phyloP scores from a whole-genome alignment of 805 yeast species.

The Scheffersomyces spartinae region DNA sequence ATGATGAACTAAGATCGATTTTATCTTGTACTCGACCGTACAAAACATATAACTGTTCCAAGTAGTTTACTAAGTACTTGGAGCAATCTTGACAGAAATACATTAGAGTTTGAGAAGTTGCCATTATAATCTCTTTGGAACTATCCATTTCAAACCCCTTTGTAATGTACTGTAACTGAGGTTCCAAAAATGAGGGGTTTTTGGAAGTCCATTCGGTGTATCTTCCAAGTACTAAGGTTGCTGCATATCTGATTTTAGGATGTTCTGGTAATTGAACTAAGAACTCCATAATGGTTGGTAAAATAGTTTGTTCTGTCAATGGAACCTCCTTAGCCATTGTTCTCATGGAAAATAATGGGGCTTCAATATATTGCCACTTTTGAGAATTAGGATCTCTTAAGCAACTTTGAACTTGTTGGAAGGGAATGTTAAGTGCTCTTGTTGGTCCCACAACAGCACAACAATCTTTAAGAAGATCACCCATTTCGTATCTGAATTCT shows the following conservation, averaged over 20 bases:
- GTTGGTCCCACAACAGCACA: conserved; percentile 80
- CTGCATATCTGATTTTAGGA: conserved; percentile 80
- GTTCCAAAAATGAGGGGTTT: conserved; percentile 73
- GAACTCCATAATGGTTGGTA: conserved; percentile 68
- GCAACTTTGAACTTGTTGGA: conserved; percentile 39
- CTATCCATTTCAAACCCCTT: conserved; percentile 45
- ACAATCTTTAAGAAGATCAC: conserved; percentile 94
- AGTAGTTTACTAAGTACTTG: conserved; percentile 43
- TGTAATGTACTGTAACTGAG: conserved; percentile 75
- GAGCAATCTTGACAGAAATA: conserved; percentile 91
- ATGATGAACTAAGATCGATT: conserved; percentile 57
- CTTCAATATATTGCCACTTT: conserved; percentile 80
- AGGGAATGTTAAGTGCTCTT: conserved; percentile 61
- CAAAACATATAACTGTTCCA: conserved; percentile 66
- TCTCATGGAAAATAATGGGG: conserved; percentile 79
- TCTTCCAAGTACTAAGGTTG: conserved; percentile 88
- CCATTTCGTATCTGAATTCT: conserved; percentile 92
- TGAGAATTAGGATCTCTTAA: conserved; percentile 21
- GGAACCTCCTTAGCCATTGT: conserved; percentile 91
- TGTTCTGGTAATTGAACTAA: conserved; percentile 71
- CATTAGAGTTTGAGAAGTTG: conserved; percentile 90
- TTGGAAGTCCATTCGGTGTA: conserved; percentile 91
- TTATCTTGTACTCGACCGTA: conserved; percentile 44
- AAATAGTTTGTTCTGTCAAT: conserved; percentile 45
- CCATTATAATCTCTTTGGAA: conserved; percentile 48